A percentile compares a stretch with the other conserved stretches of the same genome.
phyloP scores from a whole-genome alignment of 768 basidiomycete genomes.

The Tephrocybe sp. region DNA sequence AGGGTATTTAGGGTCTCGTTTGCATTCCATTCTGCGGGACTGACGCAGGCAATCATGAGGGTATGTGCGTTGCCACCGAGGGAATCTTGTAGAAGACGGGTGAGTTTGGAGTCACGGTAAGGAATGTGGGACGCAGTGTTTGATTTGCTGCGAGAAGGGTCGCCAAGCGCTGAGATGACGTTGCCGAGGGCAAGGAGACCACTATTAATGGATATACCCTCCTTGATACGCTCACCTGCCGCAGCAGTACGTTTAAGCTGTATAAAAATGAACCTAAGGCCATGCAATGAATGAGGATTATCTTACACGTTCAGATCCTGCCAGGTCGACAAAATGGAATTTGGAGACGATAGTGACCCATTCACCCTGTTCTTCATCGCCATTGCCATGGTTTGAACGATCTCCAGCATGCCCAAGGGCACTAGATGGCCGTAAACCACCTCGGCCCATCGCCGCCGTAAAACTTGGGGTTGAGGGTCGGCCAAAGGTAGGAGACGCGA shows the following conservation, averaged over 20 bases:
- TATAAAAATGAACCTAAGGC: slow-evolving; percentile 14
- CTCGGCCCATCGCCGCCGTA: slow-evolving; percentile 68
- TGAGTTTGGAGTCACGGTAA: slow-evolving; percentile 98
- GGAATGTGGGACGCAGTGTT: slow-evolving; percentile 88
- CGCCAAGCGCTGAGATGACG: slow-evolving; percentile 96
- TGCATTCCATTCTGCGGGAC: slow-evolving; percentile 93
- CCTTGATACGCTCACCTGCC: slow-evolving; percentile 93
- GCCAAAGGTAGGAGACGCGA: slow-evolving; percentile 76
- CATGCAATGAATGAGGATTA: slow-evolving; percentile 6
- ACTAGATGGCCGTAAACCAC: slow-evolving; percentile 72
- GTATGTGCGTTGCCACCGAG: slow-evolving; percentile 97
- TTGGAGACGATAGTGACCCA: slow-evolving; percentile 93
- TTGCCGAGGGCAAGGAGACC: slow-evolving; percentile 95
- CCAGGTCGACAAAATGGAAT: slow-evolving; percentile 98
- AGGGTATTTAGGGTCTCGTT: slow-evolving; percentile 92
- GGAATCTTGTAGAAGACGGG: slow-evolving; percentile 92
- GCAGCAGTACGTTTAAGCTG: slow-evolving; percentile 96
- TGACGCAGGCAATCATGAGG: slow-evolving; percentile 98
- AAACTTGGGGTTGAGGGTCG: slow-evolving; percentile 81
- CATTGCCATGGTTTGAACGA: slow-evolving; percentile 28
- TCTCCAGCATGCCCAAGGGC: slow-evolving; percentile 72
- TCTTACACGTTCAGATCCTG: slow-evolving; percentile 90
- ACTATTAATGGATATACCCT: slow-evolving; percentile 98
- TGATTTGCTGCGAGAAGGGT: slow-evolving; percentile 83
- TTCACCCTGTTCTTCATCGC: slow-evolving; percentile 69